Base-by-base conservation (phyloP, 345 rosid genomes). In the Chamaenerion angustifolium region DNA sequence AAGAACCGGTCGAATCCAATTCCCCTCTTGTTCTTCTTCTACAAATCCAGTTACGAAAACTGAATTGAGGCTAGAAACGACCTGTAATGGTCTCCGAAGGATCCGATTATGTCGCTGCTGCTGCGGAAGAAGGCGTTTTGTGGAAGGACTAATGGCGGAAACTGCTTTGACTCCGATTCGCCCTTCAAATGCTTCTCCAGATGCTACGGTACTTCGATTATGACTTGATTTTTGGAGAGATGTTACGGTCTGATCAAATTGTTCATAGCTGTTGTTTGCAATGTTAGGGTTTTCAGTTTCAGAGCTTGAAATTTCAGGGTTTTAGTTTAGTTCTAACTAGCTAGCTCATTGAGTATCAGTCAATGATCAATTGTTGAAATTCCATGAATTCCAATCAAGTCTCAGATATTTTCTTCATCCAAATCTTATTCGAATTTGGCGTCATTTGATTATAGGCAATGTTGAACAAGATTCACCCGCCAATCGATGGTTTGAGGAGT, bases 401-500 rank as follows among this genome's bases (percentile, higher is more conserved):
- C 25, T 48, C 14, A 6, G 15, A 48, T 3, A 23, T 48, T 13
- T 23, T 31, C 16, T 49, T 40, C 9, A 48, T 11, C 15, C 1
- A 21, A 23, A 19, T 48, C 35, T 49, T 14, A 16, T 23, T 1
- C 52, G 23, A 49, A 8, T 37, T 8, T 48, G 21, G 31, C 42
- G 16, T 48, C 8, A 21, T 48, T 40, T 52, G 10, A 3, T n/a
- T 16, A 14, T 50, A 89, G 95, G 74, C 59, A 1, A 57, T 23
- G 18, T 46, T 83, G 76, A 68, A 63, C 37, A 77, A 56, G 48
- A 37, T 83, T 53, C 90, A 68, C 54, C 81, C 95, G 47, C 80
- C 79, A 48, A 76, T 3, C 82, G 69, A 56, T 90, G 94, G 94
- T 83, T 74, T 12, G 94, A 83, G 48, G 95, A 85, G 58, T 42